Percentiles rank a stretch among this genome's conserved stretches.
Evolutionary conservation across 768 basidiomycete species (phyloP).

Genomic region (Boletus speciosus): DNA sequence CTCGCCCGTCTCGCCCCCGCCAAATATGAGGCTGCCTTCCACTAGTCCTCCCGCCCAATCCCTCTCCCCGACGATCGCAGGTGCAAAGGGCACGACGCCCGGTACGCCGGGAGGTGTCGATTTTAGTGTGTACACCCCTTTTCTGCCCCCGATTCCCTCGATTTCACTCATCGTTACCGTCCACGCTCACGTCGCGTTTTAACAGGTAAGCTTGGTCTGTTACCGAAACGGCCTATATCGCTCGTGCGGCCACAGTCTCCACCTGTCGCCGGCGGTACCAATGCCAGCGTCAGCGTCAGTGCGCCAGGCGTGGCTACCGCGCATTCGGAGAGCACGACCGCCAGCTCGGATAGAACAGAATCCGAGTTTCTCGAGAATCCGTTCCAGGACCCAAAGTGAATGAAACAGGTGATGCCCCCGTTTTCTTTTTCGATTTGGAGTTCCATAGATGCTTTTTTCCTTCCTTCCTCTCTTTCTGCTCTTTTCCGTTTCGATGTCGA

Average conservation of each 20-base stretch:
- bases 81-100: constrained; percentile 9
- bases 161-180: not conserved
- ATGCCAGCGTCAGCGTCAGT: not conserved
- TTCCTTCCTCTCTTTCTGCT: not conserved
- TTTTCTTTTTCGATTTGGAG: not conserved
- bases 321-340: constrained; percentile 17
- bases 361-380: constrained; percentile 74
- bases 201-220: constrained; percentile 62
- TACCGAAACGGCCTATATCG: constrained; percentile 74
- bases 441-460: not conserved
- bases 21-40: not conserved
- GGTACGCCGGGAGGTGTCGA: constrained; percentile 27
- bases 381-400: constrained; percentile 50
- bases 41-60: constrained; percentile 1
- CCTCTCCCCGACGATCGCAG: constrained; percentile 7
- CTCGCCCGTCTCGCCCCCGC: constrained; percentile 4
- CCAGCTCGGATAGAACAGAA: constrained; percentile 44
- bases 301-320: constrained; percentile 7
- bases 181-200: not conserved
- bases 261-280: constrained; percentile 12
- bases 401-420: not conserved
- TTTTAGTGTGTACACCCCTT: constrained; percentile 25
- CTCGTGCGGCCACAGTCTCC: constrained; percentile 36
- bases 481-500: not conserved
- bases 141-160: too few relatives aligned